These are phyloP conservation scores for Apiospora hydei DNA, from an alignment of 2,329 filamentous ascomycete genomes.

Conservation along the genomic window DNA sequence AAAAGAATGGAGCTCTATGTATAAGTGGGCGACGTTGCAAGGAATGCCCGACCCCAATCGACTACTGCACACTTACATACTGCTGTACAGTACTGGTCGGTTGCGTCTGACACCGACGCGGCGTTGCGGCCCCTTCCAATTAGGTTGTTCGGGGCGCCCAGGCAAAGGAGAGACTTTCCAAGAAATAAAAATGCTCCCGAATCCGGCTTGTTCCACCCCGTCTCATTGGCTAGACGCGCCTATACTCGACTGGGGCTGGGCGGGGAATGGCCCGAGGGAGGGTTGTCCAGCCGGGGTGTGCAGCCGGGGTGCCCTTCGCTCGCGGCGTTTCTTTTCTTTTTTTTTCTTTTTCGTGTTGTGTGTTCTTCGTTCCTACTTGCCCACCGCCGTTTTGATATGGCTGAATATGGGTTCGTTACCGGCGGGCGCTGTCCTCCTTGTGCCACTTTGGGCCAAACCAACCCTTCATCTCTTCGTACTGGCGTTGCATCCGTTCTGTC, in stretches of 20 bases:
- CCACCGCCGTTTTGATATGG: constrained; percentile 16
- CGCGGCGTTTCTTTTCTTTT: neutral
- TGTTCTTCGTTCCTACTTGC: neutral
- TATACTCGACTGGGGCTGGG: neutral
- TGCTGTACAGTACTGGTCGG: neutral
- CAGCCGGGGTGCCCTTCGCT: neutral
- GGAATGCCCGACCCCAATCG: neutral
- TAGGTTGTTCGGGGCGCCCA: constrained; percentile 12
- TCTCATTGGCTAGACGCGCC: neutral
- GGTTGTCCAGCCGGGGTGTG: no score
- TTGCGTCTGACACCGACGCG: constrained; percentile 13
- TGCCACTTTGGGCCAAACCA: constrained; percentile 3
- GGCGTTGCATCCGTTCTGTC: constrained; percentile 10
- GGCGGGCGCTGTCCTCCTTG: constrained; percentile 3
- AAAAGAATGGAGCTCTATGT: neutral
- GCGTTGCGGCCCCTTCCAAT: constrained; percentile 19
- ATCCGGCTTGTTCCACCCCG: constrained; percentile 17
- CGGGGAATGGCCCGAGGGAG: constrained; percentile 7
- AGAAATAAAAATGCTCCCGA: neutral
- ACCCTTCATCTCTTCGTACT: neutral
- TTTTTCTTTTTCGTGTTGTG: neutral
- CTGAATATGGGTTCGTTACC: constrained; percentile 18
- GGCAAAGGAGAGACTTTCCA: neutral
- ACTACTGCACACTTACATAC: neutral
- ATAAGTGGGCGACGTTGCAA: constrained; percentile 9